Conservation (phyloP, 139 green algal species). For the Chlorella sp. region DNA sequence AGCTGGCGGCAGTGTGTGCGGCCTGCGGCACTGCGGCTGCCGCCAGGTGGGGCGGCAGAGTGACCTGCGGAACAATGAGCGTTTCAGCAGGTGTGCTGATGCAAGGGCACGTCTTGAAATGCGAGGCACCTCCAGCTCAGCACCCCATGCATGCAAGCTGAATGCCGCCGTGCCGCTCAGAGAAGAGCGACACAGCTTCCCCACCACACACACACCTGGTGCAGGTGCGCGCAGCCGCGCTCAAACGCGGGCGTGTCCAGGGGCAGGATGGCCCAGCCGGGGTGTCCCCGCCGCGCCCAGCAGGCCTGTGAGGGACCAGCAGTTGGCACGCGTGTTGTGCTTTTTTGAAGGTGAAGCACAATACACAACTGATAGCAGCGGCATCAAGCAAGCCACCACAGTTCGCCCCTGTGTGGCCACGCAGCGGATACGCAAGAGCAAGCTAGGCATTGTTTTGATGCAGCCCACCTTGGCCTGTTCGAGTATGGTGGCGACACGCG, state of each 20-base stretch:
- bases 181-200: not conserved
- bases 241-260: constrained; percentile 35
- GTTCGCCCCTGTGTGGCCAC: not conserved
- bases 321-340: not conserved
- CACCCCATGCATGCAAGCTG: no score
- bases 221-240: not conserved
- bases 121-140: no score
- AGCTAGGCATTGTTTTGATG: no score
- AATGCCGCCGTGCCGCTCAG: not conserved
- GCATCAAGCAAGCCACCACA: no score
- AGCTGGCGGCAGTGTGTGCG: not conserved
- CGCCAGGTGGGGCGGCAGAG: not conserved
- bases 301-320: not conserved
- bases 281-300: constrained; percentile 43
- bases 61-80: not conserved
- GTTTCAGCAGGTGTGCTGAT: not conserved
- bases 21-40: not conserved
- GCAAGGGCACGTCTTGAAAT: no score
- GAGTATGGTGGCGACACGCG: not conserved
- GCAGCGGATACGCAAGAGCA: no score
- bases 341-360: not conserved
- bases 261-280: constrained; percentile 40
- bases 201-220: not conserved
- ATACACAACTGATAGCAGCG: no score
- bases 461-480: not conserved